A percentile compares a stretch with the other conserved stretches of the same genome.
Conservation (phyloP, 192 early-diverging fungal genomes). For the Spizellomyces sp. region DNA sequence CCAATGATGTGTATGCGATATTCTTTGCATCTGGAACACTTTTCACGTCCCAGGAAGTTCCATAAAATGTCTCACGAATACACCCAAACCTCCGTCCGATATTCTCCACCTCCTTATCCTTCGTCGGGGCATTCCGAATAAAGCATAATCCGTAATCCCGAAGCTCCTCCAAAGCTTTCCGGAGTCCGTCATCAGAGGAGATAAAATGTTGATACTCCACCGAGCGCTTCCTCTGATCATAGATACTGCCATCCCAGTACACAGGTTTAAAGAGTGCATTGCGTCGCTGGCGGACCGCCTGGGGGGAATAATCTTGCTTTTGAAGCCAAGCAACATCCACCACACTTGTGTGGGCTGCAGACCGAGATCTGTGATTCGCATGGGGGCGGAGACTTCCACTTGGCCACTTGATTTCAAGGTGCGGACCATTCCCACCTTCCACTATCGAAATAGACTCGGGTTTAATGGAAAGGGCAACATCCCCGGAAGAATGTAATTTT, state of each 20-base stretch:
- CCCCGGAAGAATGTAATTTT: slow-evolving; percentile 57
- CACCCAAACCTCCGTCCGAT: slow-evolving; percentile 70
- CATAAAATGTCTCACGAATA: slow-evolving; percentile 77
- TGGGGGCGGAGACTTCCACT: not conserved
- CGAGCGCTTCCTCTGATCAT: not conserved
- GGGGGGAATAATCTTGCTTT: slow-evolving; percentile 23
- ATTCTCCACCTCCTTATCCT: slow-evolving; percentile 56
- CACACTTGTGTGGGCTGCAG: slow-evolving; percentile 7
- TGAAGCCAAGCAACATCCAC: slow-evolving; percentile 29
- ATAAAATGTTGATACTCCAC: slow-evolving; percentile 61
- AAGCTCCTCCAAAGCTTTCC: slow-evolving; percentile 56
- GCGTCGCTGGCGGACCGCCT: not conserved
- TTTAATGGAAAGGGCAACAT: slow-evolving; percentile 25
- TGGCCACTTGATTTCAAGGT: slow-evolving; percentile 27
- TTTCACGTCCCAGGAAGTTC: slow-evolving; percentile 76
- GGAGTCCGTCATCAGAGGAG: slow-evolving; percentile 50
- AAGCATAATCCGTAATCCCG: slow-evolving; percentile 71
- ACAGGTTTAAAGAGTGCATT: slow-evolving; percentile 18
- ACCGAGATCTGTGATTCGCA: not conserved
- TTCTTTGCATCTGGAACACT: slow-evolving; percentile 73
- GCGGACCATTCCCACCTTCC: not conserved
- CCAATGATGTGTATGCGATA: slow-evolving; percentile 81
- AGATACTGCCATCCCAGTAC: slow-evolving; percentile 35
- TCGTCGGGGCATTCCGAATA: slow-evolving; percentile 61
- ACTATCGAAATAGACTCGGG: not conserved